These are phyloP conservation scores for Closterium sp. DNA, from an alignment of 139 green algal species.

Conservation along the genomic window DNA sequence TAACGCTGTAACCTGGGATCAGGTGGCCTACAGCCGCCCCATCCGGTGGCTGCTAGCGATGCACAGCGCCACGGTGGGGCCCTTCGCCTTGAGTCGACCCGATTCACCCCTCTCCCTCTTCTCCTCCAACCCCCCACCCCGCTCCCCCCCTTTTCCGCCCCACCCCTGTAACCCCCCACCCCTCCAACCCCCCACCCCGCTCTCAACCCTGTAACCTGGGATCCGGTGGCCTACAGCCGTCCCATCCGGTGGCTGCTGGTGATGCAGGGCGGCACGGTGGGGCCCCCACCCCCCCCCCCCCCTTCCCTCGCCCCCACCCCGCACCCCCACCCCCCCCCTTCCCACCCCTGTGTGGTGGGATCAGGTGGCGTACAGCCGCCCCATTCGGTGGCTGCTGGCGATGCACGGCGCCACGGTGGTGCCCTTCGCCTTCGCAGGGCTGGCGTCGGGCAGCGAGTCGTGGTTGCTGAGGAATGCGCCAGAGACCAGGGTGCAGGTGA, in stretches of 20 bases:
- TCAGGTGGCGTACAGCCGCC: constrained; percentile 76
- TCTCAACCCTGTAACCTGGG: background rate
- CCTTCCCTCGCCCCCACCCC: too few relatives aligned
- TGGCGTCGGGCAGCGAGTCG: constrained; percentile 11
- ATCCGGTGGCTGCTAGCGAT: too few relatives aligned
- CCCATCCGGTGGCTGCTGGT: too few relatives aligned
- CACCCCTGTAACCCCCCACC: background rate
- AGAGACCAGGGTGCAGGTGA: background rate
- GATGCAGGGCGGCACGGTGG: too few relatives aligned
- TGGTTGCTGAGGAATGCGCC: constrained; percentile 24
- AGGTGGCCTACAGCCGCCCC: too few relatives aligned
- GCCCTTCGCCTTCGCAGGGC: constrained; percentile 65
- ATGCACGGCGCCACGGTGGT: constrained; percentile 79
- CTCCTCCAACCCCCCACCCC: background rate
- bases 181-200: background rate
- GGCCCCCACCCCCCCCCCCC: too few relatives aligned
- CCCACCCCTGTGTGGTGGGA: background rate
- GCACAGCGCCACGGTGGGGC: too few relatives aligned
- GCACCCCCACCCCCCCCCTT: background rate
- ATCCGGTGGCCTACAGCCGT: constrained; percentile 68
- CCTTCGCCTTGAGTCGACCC: too few relatives aligned
- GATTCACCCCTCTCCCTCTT: too few relatives aligned
- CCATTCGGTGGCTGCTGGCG: constrained; percentile 91
- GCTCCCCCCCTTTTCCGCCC: background rate
- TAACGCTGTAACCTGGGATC: constrained; percentile 3